Evolutionary conservation across 441 rosid genomes (phyloP), one percentile per base, ranked within the genome.

Genomic region (Capsella rubella): DNA sequence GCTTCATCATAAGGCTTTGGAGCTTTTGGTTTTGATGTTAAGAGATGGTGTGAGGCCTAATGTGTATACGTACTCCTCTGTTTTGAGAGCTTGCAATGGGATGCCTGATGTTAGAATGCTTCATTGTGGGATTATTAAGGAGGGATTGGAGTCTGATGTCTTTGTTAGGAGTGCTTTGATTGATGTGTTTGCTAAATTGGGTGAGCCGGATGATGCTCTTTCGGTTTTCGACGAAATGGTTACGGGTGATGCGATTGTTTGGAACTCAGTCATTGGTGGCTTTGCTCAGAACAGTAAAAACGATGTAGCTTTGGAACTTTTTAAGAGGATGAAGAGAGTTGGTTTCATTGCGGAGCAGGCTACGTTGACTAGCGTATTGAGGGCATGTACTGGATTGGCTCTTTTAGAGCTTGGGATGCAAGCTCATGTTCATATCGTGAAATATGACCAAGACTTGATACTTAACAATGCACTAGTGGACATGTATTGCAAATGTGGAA

Each of bases 401-500:
- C 62, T 91, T 49, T 64, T 89, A 27, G 95, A 91, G 72, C 71
- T 86, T 67, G 97, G 97, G 52, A 84, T 85, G 74, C 97, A 89
- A 80, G 84, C 83, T 15, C 95, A 89, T 82, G 93, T 85, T 78
- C 93, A 85, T 73, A 84, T 91, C 4, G 72, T 89, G 55, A 91
- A 91, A 80, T 83, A 76, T 73, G 84, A 85, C 57, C 88, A 69
- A 58, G 95, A 91, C 73, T 81, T 91, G 72, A 86, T 91, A 55
- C 84, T 91, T 28, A 81, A 84, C 77, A 91, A 89, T 66, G 92
- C 95, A 12, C 91, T 91, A 1, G 63, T 91, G 53, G 95, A 91
- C 81, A 89, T 89, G 97, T 91, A 89, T 53, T 91, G 92, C 75
- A 91, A 89, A 68, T 87, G 91, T 76, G 91, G 93, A 47, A 79